A percentile compares a stretch with the other conserved stretches of the same genome.
Conservation (phyloP, 768 basidiomycete species). For the Agrocybe chaxingu region DNA sequence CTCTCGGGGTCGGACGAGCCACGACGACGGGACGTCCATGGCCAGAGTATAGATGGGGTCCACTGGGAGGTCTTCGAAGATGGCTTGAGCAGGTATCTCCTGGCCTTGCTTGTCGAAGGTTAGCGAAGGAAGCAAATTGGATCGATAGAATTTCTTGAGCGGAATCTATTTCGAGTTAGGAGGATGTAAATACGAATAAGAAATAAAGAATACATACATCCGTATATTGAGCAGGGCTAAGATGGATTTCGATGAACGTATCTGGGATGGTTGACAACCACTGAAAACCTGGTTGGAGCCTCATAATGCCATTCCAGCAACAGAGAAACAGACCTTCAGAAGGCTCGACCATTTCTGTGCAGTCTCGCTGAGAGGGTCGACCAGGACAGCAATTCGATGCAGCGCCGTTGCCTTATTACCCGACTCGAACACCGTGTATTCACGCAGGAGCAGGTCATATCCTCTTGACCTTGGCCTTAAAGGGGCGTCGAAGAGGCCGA, state of each 20-base stretch:
- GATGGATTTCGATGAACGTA: slow-evolving; percentile 69
- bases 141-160: slow-evolving; percentile 90
- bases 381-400: slow-evolving; percentile 64
- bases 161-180: slow-evolving; percentile 54
- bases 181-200: neutral
- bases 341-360: slow-evolving; percentile 87
- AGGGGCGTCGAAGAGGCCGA: slow-evolving; percentile 67
- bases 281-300: slow-evolving; percentile 25
- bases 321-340: slow-evolving; percentile 48
- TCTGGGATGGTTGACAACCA: slow-evolving; percentile 66
- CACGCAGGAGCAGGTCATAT: slow-evolving; percentile 57
- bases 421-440: slow-evolving; percentile 67
- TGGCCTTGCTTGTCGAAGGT: slow-evolving; percentile 64
- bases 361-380: slow-evolving; percentile 83
- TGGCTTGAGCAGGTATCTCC: slow-evolving; percentile 54
- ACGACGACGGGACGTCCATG: slow-evolving; percentile 87
- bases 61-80: slow-evolving; percentile 71
- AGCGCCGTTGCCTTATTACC: slow-evolving; percentile 69
- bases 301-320: neutral
- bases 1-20: slow-evolving; percentile 90
- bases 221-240: slow-evolving; percentile 64
- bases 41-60: slow-evolving; percentile 93
- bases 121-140: slow-evolving; percentile 55
- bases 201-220: slow-evolving; percentile 52
- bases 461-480: slow-evolving; percentile 54